Evolutionary conservation across 1,284 basidiomycete species (phyloP).

Genomic region (Microbotryum violaceum): DNA sequence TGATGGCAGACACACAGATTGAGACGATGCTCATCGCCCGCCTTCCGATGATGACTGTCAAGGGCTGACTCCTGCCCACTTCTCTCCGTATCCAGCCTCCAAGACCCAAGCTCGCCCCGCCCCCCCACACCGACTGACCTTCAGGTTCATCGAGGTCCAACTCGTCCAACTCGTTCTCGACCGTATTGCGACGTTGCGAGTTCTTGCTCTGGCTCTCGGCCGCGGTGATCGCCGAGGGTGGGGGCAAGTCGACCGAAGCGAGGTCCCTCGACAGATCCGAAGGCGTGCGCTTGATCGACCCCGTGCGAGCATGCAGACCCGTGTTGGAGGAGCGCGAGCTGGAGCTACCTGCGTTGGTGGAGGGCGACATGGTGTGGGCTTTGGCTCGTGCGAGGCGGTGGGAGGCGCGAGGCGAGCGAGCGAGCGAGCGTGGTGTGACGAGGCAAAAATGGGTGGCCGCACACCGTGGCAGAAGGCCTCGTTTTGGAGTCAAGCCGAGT

Average conservation of each 20-base stretch:
- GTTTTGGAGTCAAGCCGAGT: no score
- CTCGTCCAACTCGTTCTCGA: constrained; percentile 11
- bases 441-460: not conserved
- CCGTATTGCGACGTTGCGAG: constrained; percentile 6
- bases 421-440: no score
- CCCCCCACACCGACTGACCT: constrained; percentile 5
- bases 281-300: constrained; percentile 30
- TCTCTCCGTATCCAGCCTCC: not conserved
- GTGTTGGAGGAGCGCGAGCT: not conserved
- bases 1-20: no score
- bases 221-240: constrained; percentile 28
- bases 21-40: no score
- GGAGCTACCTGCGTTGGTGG: not conserved
- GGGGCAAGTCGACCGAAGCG: constrained; percentile 32
- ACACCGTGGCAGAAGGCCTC: no score
- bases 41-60: no score
- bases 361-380: not conserved
- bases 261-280: constrained; percentile 27
- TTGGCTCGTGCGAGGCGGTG: not conserved
- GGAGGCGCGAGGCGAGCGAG: no score
- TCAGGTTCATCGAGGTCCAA: constrained; percentile 29
- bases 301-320: constrained; percentile 7
- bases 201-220: constrained; percentile 10
- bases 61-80: no score
- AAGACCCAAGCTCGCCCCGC: not conserved